Conservation (phyloP, 441 rosid species). For the Jatropha multifida region DNA sequence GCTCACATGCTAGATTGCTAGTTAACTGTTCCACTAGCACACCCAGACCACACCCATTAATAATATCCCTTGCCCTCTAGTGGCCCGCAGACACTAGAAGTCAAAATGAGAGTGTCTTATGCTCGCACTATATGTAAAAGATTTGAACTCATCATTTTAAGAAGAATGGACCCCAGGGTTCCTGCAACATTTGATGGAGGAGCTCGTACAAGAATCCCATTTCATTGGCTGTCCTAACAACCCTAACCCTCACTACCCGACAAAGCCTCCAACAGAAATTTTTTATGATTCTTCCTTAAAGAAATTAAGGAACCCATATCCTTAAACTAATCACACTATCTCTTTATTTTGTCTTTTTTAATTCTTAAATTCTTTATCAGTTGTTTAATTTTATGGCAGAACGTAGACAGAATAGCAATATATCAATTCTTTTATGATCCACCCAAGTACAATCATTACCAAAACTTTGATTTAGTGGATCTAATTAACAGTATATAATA, state of each 20-base stretch:
- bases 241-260: conserved; percentile 18
- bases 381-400: too few species aligned
- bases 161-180: conserved; percentile 4
- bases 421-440: background rate
- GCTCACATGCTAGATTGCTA: too few species aligned
- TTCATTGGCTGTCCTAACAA: conserved; percentile 21
- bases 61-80: too few species aligned
- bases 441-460: conserved; percentile 9
- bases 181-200: conserved; percentile 16
- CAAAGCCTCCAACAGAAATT: conserved; percentile 20
- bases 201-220: conserved; percentile 24
- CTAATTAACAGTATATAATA: conserved; percentile 1
- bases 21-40: too few species aligned
- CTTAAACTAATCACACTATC: background rate
- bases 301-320: too few species aligned
- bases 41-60: too few species aligned
- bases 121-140: background rate
- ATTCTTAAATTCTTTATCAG: background rate
- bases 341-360: background rate
- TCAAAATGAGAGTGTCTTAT: background rate
- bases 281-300: conserved; percentile 7
- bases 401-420: background rate
- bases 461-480: conserved; percentile 8
- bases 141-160: background rate
- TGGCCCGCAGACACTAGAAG: background rate